Evolutionary conservation across 495 filamentous ascomycete genomes (phyloP).

Genomic region (Talaromyces borbonicus): DNA sequence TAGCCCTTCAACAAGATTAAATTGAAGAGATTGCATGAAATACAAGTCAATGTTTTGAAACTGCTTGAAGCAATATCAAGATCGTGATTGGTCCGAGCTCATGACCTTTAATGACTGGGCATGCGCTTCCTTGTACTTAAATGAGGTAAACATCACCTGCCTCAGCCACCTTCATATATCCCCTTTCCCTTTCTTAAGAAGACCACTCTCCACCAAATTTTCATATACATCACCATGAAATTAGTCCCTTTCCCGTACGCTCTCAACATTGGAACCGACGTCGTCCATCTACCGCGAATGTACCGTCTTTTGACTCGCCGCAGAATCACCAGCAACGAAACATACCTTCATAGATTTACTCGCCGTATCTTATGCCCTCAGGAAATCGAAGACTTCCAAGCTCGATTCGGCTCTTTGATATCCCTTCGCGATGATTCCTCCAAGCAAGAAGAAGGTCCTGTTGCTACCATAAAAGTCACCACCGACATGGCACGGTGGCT

Average conservation of each 20-base stretch:
- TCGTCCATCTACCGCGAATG: conserved; percentile 45
- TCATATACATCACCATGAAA: conserved; percentile 13
- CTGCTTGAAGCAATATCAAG: no score
- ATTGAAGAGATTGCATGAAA: no score
- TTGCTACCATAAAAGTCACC: conserved; percentile 18
- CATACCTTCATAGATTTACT: conserved; percentile 40
- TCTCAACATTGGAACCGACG: conserved; percentile 42
- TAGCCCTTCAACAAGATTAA: no score
- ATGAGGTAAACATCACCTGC: no score
- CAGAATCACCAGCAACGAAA: conserved; percentile 6
- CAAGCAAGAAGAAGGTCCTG: not conserved
- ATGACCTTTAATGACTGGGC: no score
- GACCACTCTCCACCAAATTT: not conserved
- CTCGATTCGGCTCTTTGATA: conserved; percentile 20
- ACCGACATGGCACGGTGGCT: conserved; percentile 38
- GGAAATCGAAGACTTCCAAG: conserved; percentile 33
- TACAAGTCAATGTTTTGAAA: no score
- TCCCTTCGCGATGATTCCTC: conserved; percentile 10
- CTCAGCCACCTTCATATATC: not conserved
- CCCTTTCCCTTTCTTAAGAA: not conserved
- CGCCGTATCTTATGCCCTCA: conserved; percentile 38
- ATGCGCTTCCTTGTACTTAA: no score
- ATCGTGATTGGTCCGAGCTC: conserved; percentile 4
- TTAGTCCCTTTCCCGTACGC: conserved; percentile 29
- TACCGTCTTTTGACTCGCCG: conserved; percentile 31